These are phyloP conservation scores for Houttuynia cordata DNA, from an alignment of 164 flowering plant genomes.

Conservation along the genomic window DNA sequence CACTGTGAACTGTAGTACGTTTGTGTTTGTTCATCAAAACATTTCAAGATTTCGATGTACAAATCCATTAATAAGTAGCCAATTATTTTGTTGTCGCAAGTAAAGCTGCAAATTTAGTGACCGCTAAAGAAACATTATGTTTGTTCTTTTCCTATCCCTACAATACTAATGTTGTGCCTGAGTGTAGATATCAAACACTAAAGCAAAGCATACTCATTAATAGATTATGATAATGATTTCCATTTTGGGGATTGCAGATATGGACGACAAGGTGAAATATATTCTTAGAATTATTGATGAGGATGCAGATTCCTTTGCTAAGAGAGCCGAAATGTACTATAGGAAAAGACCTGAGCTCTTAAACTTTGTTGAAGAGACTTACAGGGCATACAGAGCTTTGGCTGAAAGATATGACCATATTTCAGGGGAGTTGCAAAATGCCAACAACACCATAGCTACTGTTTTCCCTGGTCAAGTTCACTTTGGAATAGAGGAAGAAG, in stretches of 20 bases:
- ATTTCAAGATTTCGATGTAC: no score
- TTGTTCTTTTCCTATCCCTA: no score
- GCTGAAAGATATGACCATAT: slow-evolving; percentile 82
- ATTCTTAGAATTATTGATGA: slow-evolving; percentile 61
- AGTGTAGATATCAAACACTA: no score
- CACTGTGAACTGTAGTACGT: no score
- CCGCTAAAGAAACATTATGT: no score
- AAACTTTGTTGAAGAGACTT: slow-evolving; percentile 60
- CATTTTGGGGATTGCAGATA: slow-evolving; percentile 32
- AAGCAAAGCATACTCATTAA: background rate
- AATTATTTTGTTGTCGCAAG: no score
- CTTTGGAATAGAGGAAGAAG: slow-evolving; percentile 40
- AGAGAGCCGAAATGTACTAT: slow-evolving; percentile 79
- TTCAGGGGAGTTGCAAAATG: slow-evolving; percentile 68
- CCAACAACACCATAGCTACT: slow-evolving; percentile 71
- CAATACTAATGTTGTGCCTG: no score
- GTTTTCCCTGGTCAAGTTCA: slow-evolving; percentile 66
- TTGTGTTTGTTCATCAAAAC: no score
- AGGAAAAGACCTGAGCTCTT: slow-evolving; percentile 72
- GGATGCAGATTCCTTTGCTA: slow-evolving; percentile 74
- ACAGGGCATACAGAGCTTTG: slow-evolving; percentile 60
- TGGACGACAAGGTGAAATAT: slow-evolving; percentile 64
- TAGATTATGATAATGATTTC: background rate
- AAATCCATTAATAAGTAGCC: no score
- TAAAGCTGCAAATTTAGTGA: no score